Evolutionary conservation across 352 stramenopile species (phyloP), one percentile per base, ranked within the genome.

Genomic region (Blastocystis sp.): DNA sequence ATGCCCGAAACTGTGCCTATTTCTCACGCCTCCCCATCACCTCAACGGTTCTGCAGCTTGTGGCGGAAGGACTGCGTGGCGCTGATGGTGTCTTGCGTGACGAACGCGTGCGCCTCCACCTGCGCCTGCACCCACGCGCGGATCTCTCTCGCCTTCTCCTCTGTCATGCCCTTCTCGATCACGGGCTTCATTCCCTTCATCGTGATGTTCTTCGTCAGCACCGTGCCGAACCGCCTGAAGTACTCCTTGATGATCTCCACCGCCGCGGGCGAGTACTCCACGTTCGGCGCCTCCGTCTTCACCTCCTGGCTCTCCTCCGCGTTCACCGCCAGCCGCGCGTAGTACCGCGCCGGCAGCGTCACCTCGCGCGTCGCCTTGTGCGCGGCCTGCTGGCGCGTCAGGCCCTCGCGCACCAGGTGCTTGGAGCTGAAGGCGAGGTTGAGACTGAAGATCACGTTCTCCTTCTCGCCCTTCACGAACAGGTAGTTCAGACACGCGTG

Each of bases 191-290:
- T 38, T n/a, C 10, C 41, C 4, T 40, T 21, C 28, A 66, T 38
- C 4, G 66, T 52, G 10, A 76, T 53, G 23, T 9, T n/a, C 66
- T 62, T 64, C 56, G 38, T 38, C 41, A 81, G n/a, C 2, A 48
- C 43, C 23, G 59, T 38, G 28, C 70, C 43, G 43, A 81, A 81
- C 11, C 52, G 70, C n/a, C 34, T 40, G 48, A 81, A 66, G 61
- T 66, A 81, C 10, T 62, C 48, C 56, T 81, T 45, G 19, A 65
- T 43, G 21, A 81, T 53, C n/a, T 65, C 43, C 11, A 81, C 28
- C 10, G 70, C 59, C 28, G n/a, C 23, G 5, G 48, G 17, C n/a
- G 70, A 81, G 61, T 81, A 81, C 43, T 66, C 28, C 38, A 62
- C 48, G 19, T n/a, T 21, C 19, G 41, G n/a, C 0, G 43, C 65